Evolutionary conservation across 2,329 filamentous ascomycete species (phyloP).

Genomic region (Neonectria hederae): DNA sequence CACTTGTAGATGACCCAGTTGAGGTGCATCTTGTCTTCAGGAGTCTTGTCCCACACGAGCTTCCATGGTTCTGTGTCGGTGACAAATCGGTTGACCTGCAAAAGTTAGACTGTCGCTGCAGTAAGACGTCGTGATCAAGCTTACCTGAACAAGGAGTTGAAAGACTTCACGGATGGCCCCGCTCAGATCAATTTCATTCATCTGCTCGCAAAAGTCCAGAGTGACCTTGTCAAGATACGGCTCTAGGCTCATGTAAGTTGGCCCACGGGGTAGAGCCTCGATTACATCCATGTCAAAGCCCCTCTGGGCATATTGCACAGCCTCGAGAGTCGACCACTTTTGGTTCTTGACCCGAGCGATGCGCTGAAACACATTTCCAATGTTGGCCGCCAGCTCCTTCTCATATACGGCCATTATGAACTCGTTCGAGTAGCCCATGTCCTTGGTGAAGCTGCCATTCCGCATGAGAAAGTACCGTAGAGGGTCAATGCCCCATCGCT

Average conservation of each 20-base stretch:
- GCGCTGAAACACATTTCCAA: constrained; percentile 84
- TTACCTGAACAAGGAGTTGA: constrained; percentile 67
- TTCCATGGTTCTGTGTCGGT: constrained; percentile 75
- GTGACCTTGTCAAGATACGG: constrained; percentile 33
- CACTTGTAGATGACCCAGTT: constrained; percentile 73
- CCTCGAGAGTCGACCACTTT: constrained; percentile 71
- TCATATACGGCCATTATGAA: constrained; percentile 80
- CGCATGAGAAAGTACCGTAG: constrained; percentile 90
- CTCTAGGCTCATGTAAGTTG: constrained; percentile 42
- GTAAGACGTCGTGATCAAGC: not conserved
- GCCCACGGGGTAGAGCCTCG: not conserved
- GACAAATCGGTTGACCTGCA: constrained; percentile 59
- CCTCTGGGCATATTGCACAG: constrained; percentile 54
- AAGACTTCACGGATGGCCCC: constrained; percentile 73
- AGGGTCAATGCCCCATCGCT: constrained; percentile 86
- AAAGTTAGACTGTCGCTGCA: constrained; percentile 22
- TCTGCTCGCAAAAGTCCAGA: constrained; percentile 56
- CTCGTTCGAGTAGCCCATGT: constrained; percentile 86
- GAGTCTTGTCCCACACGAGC: constrained; percentile 52
- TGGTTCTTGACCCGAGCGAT: constrained; percentile 69
- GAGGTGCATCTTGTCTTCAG: constrained; percentile 52
- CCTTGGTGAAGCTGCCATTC: constrained; percentile 78
- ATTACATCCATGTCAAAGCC: constrained; percentile 37
- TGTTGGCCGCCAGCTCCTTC: constrained; percentile 77
- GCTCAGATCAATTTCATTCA: constrained; percentile 72